Base-by-base conservation (phyloP, 169 alveolate species). In the Plasmodium gonderi region DNA sequence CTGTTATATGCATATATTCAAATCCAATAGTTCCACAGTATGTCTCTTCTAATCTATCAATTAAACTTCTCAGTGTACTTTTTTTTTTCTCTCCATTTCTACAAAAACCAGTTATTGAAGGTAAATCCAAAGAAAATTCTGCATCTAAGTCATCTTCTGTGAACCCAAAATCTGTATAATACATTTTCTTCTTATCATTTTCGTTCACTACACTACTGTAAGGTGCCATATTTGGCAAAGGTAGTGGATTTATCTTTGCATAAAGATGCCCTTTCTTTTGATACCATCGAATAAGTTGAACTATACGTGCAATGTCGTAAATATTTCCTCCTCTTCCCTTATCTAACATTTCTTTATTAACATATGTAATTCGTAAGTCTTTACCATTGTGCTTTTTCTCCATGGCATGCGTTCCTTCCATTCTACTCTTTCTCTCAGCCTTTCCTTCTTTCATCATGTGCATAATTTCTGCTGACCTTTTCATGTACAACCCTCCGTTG, bases 221-320 rank as follows among this genome's bases (percentile, higher is more conserved):
- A 26, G 97, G 97, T n/a, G 94, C 78, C n/a, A 40, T 64, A n/a
- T 91, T 85, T 17, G 97, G 97, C 26, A 95, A 64, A 1, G 94
- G 93, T 14, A 95, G 78, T n/a, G 97, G 97, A 49, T 95, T 96
- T 47, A 92, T 26, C 12, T 92, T 94, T 54, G 97, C 90, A 64
- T 79, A 33, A 11, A 79, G 38, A 83, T 95, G 97, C 2, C 97
- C 97, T 40, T 91, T 79, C 26, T 93, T 85, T 29, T 95, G 95
- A 80, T 91, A 95, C 65, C 96, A 95, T 17, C 94, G 31, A 11
- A 94, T 95, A 1, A 95, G 85, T 54, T 95, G 96, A 29, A 91
- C 94, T 38, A 95, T 47, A 3, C 95, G 79, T 1, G 95, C 79
- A 40, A 93, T 26, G 38, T 77, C 95, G 51, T 85, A 85, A 11